Evolutionary conservation across 192 early-diverging fungal genomes (phyloP).

Genomic region (Coemansia sp.): DNA sequence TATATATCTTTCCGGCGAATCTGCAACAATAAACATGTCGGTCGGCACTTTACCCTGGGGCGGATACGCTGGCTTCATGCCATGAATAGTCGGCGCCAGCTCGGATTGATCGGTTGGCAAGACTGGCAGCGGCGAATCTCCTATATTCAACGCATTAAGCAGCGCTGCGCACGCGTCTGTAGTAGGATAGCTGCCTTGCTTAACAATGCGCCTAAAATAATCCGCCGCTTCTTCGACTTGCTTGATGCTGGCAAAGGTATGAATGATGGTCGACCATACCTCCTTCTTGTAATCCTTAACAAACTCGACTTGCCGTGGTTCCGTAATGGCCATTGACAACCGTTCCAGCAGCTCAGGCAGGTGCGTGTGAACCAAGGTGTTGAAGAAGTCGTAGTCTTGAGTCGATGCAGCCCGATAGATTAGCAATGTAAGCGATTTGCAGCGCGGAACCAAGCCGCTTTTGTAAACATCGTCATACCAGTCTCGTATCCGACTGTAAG

Average conservation of each 20-base stretch:
- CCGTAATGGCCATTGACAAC: not conserved
- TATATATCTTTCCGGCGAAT: constrained; percentile 4
- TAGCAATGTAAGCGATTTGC: constrained; percentile 6
- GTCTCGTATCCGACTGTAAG: not conserved
- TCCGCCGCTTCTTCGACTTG: constrained; percentile 34
- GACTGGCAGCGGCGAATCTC: constrained; percentile 10
- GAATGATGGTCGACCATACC: constrained; percentile 30
- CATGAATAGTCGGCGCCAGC: not conserved
- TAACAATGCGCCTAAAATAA: constrained; percentile 28
- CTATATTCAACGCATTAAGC: constrained; percentile 10
- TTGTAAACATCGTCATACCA: constrained; percentile 24
- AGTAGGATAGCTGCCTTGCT: constrained; percentile 19
- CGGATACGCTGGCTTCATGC: constrained; percentile 33
- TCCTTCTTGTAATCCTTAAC: constrained; percentile 4
- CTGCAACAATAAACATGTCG: constrained; percentile 23
- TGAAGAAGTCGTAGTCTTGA: constrained; percentile 18
- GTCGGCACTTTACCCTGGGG: constrained; percentile 18
- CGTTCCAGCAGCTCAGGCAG: constrained; percentile 23
- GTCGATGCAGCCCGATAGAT: constrained; percentile 15
- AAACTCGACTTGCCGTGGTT: not conserved
- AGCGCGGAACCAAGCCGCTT: constrained; percentile 10
- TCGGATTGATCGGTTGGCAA: constrained; percentile 19
- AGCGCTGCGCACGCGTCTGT: constrained; percentile 17
- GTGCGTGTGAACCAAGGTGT: constrained; percentile 27
- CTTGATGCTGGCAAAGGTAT: constrained; percentile 13